Conservation (phyloP, 2,329 filamentous ascomycete genomes). For the Thelonectria rubi region DNA sequence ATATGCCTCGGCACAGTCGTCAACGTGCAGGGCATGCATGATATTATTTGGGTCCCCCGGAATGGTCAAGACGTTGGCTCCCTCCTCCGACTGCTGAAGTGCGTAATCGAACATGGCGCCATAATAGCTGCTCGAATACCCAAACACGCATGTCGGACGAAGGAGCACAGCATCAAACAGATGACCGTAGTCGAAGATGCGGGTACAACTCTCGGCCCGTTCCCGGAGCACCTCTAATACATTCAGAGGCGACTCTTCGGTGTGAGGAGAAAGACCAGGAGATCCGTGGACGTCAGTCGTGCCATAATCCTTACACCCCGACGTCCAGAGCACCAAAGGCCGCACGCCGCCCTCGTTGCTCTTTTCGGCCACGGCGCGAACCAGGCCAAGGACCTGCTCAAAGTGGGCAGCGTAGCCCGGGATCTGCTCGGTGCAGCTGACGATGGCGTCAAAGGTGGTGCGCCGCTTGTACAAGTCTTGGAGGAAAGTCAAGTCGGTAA, state of each 20-base stretch:
- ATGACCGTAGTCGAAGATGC: constrained; percentile 47
- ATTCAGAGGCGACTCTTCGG: constrained; percentile 52
- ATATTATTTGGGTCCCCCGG: constrained; percentile 49
- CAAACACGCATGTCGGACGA: constrained; percentile 58
- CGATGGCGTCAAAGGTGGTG: constrained; percentile 52
- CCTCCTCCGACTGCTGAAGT: constrained; percentile 31
- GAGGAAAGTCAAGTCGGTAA: constrained; percentile 46
- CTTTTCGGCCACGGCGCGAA: constrained; percentile 46
- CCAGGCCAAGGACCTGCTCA: constrained; percentile 46
- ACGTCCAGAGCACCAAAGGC: constrained; percentile 56
- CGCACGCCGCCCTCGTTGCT: constrained; percentile 47
- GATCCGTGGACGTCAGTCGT: constrained; percentile 47
- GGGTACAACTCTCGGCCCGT: constrained; percentile 46
- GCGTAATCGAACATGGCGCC: constrained; percentile 51
- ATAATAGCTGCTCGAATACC: constrained; percentile 56
- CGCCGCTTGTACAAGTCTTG: constrained; percentile 37
- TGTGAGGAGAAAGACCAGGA: constrained; percentile 51
- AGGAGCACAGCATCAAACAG: constrained; percentile 55
- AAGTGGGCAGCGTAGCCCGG: constrained; percentile 53
- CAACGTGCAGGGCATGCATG: constrained; percentile 58
- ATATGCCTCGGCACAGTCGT: constrained; percentile 60
- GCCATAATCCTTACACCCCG: constrained; percentile 62
- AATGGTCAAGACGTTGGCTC: constrained; percentile 43
- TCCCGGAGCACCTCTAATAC: constrained; percentile 37
- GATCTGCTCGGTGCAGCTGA: constrained; percentile 54